These are phyloP conservation scores for Periconia digitata DNA, from an alignment of 2,329 filamentous ascomycete genomes.

Conservation along the genomic window DNA sequence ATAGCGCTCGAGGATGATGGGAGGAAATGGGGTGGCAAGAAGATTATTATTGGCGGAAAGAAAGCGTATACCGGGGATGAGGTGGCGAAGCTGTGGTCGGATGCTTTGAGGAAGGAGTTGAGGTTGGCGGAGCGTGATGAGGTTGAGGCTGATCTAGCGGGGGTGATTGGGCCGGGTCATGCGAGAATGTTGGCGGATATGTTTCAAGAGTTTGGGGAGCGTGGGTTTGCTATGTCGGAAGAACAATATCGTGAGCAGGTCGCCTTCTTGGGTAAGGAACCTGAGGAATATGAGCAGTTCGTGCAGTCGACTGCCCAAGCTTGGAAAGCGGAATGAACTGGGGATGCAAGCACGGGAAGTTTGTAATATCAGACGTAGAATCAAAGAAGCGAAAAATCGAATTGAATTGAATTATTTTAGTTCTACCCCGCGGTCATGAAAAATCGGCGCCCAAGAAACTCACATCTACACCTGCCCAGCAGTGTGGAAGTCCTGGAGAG, in stretches of 20 bases:
- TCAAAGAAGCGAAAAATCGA: background rate
- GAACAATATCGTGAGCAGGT: slow-evolving; percentile 2
- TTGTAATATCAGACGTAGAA: background rate
- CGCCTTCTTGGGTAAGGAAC: slow-evolving; percentile 4
- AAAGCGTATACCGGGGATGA: slow-evolving; percentile 5
- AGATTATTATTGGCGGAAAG: slow-evolving; percentile 5
- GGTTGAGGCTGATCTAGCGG: background rate
- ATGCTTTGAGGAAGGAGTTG: slow-evolving; percentile 6
- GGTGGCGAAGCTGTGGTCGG: slow-evolving; percentile 5
- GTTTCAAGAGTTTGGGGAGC: slow-evolving; percentile 1
- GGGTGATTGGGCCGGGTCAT: background rate
- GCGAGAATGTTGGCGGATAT: background rate
- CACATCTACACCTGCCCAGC: slow-evolving; percentile 68
- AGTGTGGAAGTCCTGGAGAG: slow-evolving; percentile 90
- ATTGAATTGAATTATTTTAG: background rate
- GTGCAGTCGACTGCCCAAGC: background rate
- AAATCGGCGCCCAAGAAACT: background rate
- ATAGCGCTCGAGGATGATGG: slow-evolving; percentile 10
- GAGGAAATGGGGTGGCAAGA: slow-evolving; percentile 7
- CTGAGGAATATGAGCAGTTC: slow-evolving; percentile 6
- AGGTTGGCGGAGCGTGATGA: slow-evolving; percentile 1
- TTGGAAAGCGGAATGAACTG: background rate
- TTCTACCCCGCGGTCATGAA: background rate
- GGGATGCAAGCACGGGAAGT: background rate
- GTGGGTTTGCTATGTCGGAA: slow-evolving; percentile 1